phyloP scores from a whole-genome alignment of 306 rosid genomes.

The Cyamopsis tetragonoloba region DNA sequence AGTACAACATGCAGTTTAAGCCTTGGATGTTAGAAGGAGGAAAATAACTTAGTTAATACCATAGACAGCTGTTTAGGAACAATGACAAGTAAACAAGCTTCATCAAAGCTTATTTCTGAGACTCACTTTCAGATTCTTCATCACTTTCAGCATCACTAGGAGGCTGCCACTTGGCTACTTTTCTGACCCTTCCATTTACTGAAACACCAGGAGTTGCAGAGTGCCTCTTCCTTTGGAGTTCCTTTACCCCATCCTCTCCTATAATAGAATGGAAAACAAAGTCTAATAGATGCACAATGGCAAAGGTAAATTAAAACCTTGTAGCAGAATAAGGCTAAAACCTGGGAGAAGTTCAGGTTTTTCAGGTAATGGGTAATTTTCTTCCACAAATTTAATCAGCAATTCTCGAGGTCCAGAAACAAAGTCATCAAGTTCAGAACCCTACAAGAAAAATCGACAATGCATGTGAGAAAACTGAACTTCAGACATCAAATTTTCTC shows the following conservation, averaged over 20 bases:
- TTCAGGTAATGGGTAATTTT: slow-evolving; percentile 94
- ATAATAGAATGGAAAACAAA: slow-evolving; percentile 20
- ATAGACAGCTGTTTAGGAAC: not conserved
- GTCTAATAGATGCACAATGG: slow-evolving; percentile 12
- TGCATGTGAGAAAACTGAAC: slow-evolving; percentile 14
- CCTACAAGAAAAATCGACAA: slow-evolving; percentile 49
- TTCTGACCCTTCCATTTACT: slow-evolving; percentile 87
- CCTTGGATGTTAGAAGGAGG: not conserved
- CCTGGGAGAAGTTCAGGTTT: slow-evolving; percentile 92
- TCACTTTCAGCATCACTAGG: slow-evolving; percentile 82
- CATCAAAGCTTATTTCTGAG: slow-evolving; percentile 22
- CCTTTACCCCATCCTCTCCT: slow-evolving; percentile 95
- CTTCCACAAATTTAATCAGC: slow-evolving; percentile 91
- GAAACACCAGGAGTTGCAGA: slow-evolving; percentile 86
- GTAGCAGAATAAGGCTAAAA: slow-evolving; percentile 22
- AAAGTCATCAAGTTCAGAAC: slow-evolving; percentile 96
- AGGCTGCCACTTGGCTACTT: slow-evolving; percentile 81
- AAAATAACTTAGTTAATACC: not conserved
- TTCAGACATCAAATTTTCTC: not conserved
- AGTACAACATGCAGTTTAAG: too few relatives aligned
- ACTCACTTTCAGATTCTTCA: slow-evolving; percentile 89
- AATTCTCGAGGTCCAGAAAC: slow-evolving; percentile 98
- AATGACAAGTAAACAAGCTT: slow-evolving; percentile 23
- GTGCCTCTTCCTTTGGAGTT: slow-evolving; percentile 96
- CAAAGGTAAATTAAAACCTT: slow-evolving; percentile 26